These are phyloP conservation scores for Bipolaris victoriae DNA, from an alignment of 2,329 filamentous ascomycete species.

Conservation along the genomic window DNA sequence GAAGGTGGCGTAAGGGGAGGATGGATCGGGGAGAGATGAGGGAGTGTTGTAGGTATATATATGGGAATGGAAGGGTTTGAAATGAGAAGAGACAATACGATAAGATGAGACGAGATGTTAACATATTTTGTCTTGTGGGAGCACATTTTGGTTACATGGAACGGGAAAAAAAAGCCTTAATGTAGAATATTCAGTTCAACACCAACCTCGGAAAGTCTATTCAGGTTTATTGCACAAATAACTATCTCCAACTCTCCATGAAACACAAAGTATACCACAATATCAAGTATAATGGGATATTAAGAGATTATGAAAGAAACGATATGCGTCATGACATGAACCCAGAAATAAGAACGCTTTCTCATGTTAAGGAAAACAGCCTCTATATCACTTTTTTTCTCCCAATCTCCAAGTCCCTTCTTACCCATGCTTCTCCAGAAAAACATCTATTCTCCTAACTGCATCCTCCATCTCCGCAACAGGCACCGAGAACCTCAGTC, in stretches of 20 bases:
- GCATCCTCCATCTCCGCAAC: slow-evolving; percentile 18
- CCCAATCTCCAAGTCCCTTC: neutral
- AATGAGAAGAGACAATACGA: neutral
- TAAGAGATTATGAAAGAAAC: neutral
- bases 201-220: neutral
- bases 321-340: neutral
- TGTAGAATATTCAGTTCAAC: neutral
- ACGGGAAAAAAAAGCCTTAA: neutral
- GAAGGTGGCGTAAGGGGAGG: slow-evolving; percentile 9
- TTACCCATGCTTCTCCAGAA: slow-evolving; percentile 12
- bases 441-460: slow-evolving; percentile 1
- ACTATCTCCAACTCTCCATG: too few species aligned
- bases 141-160: neutral
- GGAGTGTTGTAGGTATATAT: too few species aligned
- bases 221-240: too few species aligned
- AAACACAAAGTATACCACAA: too few species aligned
- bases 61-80: too few species aligned
- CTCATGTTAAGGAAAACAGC: neutral
- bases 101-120: too few species aligned
- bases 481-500: slow-evolving; percentile 34
- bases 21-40: neutral
- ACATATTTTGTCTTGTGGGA: too few species aligned
- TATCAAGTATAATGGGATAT: neutral
- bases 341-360: neutral
- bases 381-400: neutral